phyloP scores from a whole-genome alignment of 305 asterid genomes.

The Lippia alba region DNA sequence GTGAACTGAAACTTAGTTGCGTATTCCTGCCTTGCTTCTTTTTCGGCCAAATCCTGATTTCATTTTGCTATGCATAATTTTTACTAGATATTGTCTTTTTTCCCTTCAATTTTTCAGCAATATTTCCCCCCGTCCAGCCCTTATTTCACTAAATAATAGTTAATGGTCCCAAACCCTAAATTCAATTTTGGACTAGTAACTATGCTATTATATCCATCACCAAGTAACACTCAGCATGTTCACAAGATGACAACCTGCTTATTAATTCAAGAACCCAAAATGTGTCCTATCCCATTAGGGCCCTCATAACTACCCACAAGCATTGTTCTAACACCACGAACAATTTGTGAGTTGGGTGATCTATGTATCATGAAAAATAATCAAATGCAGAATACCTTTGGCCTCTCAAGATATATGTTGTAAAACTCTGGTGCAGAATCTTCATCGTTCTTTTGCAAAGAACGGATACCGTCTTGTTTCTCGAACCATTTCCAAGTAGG shows the following conservation, averaged over 20 bases:
- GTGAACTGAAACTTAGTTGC: background rate
- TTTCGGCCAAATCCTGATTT: too few relatives aligned
- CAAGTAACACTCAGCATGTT: constrained; percentile 10
- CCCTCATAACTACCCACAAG: background rate
- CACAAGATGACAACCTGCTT: constrained; percentile 5
- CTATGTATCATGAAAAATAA: constrained; percentile 10
- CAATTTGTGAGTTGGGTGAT: constrained; percentile 5
- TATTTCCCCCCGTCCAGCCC: background rate
- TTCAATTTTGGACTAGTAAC: background rate
- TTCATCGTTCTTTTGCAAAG: constrained; percentile 86
- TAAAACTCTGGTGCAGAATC: constrained; percentile 99
- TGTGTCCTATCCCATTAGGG: background rate
- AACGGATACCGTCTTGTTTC: constrained; percentile 97
- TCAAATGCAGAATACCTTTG: constrained; percentile 67
- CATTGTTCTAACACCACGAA: background rate
- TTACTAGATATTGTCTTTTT: background rate
- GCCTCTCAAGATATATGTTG: constrained; percentile 97
- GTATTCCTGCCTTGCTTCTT: too few relatives aligned
- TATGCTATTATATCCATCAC: constrained; percentile 7
- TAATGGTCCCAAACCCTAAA: too few relatives aligned
- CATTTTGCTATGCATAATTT: too few relatives aligned
- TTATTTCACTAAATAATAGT: constrained; percentile 1
- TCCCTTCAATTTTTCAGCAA: background rate
- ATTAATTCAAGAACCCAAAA: background rate
- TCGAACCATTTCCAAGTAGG: constrained; percentile 99